These are phyloP conservation scores for Cercospora beticola DNA, from an alignment of 2,329 filamentous ascomycete species.

Conservation along the genomic window DNA sequence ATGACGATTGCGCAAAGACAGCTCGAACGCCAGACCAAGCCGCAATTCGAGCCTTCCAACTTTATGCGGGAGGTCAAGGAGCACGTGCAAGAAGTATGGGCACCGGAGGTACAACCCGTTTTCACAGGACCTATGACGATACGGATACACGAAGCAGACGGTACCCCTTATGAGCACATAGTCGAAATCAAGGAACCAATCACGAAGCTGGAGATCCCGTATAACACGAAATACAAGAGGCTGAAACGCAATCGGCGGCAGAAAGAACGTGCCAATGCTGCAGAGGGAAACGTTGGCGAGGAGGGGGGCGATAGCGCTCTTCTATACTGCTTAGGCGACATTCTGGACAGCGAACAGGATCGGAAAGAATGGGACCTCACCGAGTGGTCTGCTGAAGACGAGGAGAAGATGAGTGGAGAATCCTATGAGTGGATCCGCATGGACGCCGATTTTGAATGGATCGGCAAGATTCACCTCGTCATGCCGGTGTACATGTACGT, in stretches of 20 bases:
- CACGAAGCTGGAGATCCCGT: conserved; percentile 89
- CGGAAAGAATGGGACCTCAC: conserved; percentile 77
- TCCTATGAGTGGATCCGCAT: conserved; percentile 98
- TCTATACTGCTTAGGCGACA: conserved; percentile 88
- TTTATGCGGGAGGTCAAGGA: conserved; percentile 88
- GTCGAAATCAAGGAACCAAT: conserved; percentile 87
- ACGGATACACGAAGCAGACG: conserved; percentile 94
- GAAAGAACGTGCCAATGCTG: conserved; percentile 68
- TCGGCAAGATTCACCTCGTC: conserved; percentile 76
- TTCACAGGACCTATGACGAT: conserved; percentile 98
- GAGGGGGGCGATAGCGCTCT: conserved; percentile 68
- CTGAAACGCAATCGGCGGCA: conserved; percentile 83
- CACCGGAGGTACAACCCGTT: conserved; percentile 61
- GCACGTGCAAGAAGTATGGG: conserved; percentile 65
- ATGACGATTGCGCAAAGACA: conserved; percentile 82
- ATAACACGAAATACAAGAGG: conserved; percentile 98
- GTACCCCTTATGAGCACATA: conserved; percentile 96
- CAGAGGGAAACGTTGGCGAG: conserved; percentile 60
- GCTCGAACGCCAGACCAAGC: conserved; percentile 54
- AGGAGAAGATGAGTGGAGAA: conserved; percentile 88
- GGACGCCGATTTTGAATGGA: conserved; percentile 98
- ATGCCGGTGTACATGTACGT: conserved; percentile 98
- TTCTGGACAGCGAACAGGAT: conserved; percentile 80
- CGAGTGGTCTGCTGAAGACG: conserved; percentile 87
- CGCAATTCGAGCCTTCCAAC: conserved; percentile 65